These are phyloP conservation scores for Hortiboletus campestris DNA, from an alignment of 768 basidiomycete genomes.

Conservation along the genomic window DNA sequence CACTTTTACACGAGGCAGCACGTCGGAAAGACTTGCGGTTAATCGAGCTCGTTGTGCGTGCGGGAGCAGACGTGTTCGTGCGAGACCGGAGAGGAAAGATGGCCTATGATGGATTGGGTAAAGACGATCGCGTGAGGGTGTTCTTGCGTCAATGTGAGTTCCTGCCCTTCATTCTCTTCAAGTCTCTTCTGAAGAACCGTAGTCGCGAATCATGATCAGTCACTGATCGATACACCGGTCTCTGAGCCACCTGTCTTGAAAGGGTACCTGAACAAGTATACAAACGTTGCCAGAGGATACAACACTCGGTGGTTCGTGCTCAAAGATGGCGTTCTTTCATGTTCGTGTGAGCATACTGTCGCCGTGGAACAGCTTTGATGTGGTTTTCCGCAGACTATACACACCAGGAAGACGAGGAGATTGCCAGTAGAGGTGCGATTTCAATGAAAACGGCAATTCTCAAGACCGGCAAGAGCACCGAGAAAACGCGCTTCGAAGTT, in stretches of 20 bases:
- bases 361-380: not conserved
- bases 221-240: conserved; percentile 51
- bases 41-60: conserved; percentile 79
- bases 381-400: conserved; percentile 56
- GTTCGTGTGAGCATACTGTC: conserved; percentile 42
- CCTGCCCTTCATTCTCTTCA: not conserved
- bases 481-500: conserved; percentile 81
- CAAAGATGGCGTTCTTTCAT: conserved; percentile 80
- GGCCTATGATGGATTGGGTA: conserved; percentile 65
- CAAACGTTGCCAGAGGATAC: conserved; percentile 89
- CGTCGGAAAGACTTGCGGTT: conserved; percentile 74
- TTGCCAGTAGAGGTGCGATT: conserved; percentile 85
- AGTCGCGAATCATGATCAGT: conserved; percentile 82
- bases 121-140: conserved; percentile 77
- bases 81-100: conserved; percentile 72
- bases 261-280: conserved; percentile 88
- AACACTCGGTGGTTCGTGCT: conserved; percentile 91
- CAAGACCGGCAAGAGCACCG: conserved; percentile 46
- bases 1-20: conserved; percentile 86
- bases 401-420: conserved; percentile 84
- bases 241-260: conserved; percentile 61
- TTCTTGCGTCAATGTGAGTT: conserved; percentile 81
- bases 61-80: conserved; percentile 88
- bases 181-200: conserved; percentile 2
- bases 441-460: conserved; percentile 78